Conservation (phyloP, 2,329 filamentous ascomycete genomes). For the Pestalotiopsis sp. region DNA sequence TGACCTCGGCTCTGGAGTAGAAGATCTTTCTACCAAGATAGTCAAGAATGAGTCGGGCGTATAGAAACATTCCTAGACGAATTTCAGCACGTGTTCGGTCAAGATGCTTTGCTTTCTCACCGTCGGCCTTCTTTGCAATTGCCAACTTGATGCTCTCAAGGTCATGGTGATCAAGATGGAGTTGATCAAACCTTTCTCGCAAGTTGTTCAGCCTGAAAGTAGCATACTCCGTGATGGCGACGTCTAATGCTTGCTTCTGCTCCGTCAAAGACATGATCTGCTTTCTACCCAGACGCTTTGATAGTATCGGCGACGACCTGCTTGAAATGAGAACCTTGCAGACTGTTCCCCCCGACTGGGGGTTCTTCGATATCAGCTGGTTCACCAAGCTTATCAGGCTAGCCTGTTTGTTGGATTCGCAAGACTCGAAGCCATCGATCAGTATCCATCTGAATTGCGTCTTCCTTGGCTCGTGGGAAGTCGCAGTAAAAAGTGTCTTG, state of each 20-base stretch:
- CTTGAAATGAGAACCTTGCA: constrained; percentile 33
- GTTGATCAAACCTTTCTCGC: constrained; percentile 15
- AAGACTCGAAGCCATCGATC: constrained; percentile 31
- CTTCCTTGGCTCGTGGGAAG: constrained; percentile 13
- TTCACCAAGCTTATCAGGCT: constrained; percentile 11
- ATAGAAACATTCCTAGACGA: constrained; percentile 38
- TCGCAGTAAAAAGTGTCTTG: constrained; percentile 14
- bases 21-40: constrained; percentile 35
- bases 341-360: constrained; percentile 8
- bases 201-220: constrained; percentile 13
- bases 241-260: constrained; percentile 22
- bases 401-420: constrained; percentile 20
- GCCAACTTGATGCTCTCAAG: constrained; percentile 17
- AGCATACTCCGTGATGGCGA: constrained; percentile 25
- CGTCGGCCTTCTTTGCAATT: constrained; percentile 28
- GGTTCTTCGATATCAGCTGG: constrained; percentile 9
- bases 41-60: constrained; percentile 36
- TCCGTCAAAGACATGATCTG: constrained; percentile 27
- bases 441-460: constrained; percentile 27
- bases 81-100: too few species aligned
- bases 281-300: constrained; percentile 19
- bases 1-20: constrained; percentile 26
- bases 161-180: constrained; percentile 19
- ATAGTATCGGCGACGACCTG: constrained; percentile 19
- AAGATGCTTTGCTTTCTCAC: constrained; percentile 20